These are phyloP conservation scores for Sesbania bispinosa DNA, from an alignment of 306 rosid species.

Conservation along the genomic window DNA sequence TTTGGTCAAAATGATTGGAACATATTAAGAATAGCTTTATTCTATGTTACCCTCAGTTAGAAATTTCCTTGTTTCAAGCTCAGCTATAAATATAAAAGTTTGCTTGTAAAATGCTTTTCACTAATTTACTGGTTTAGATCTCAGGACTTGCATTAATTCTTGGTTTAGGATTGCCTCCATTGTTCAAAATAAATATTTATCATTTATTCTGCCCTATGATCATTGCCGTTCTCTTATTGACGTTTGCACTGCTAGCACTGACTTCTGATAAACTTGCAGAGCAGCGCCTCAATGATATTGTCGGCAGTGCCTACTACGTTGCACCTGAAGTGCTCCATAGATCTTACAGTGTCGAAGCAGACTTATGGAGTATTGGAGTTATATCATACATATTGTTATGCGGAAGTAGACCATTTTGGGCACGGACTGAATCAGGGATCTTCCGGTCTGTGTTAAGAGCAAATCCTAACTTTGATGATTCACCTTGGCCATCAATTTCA, in stretches of 20 bases:
- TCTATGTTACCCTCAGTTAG: neutral
- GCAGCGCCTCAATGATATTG: conserved; percentile 87
- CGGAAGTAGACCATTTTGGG: conserved; percentile 98
- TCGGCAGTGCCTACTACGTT: conserved; percentile 97
- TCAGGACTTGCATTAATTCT: neutral
- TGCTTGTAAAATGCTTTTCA: neutral
- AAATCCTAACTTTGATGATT: conserved; percentile 85
- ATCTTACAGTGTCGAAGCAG: conserved; percentile 88
- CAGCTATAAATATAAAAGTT: neutral
- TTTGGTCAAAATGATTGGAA: neutral
- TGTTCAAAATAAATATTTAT: neutral
- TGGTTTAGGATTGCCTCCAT: conserved; percentile 9
- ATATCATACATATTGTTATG: conserved; percentile 87
- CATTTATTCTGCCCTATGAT: conserved; percentile 3
- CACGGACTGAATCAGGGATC: conserved; percentile 96
- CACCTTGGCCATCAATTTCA: conserved; percentile 93
- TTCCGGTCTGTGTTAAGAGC: conserved; percentile 94
- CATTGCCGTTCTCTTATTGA: neutral
- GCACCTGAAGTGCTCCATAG: conserved; percentile 98
- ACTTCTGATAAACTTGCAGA: conserved; percentile 57
- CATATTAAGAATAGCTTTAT: neutral
- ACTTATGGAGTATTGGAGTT: conserved; percentile 96
- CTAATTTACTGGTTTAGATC: neutral
- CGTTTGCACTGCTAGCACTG: conserved; percentile 27
- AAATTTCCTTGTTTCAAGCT: neutral